A percentile compares a stretch with the other conserved stretches of the same genome.
Conservation (phyloP, 768 basidiomycete species). For the Crucibulum laeve region DNA sequence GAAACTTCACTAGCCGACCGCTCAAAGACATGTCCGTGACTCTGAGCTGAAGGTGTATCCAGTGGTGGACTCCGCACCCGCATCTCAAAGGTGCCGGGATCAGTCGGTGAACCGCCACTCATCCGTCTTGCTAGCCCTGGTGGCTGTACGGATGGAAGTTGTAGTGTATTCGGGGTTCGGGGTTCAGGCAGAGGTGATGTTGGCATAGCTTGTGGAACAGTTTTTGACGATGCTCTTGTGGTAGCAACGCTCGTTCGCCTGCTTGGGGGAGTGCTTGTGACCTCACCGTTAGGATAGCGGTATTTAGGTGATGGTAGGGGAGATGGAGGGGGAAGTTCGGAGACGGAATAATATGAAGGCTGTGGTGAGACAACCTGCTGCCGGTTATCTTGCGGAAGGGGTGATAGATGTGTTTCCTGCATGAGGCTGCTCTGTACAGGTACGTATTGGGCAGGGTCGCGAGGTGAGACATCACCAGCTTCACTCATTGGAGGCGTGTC, state of each 20-base stretch:
- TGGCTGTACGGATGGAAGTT: background rate
- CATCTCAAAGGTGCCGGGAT: conserved; percentile 33
- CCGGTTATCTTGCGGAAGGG: conserved; percentile 14
- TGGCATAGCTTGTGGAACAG: conserved; percentile 18
- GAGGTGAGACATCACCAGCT: conserved; percentile 19
- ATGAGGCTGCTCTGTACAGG: conserved; percentile 8
- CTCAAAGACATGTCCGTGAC: conserved; percentile 14
- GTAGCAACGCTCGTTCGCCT: conserved; percentile 32
- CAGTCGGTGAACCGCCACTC: conserved; percentile 6
- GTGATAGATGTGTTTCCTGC: conserved; percentile 20
- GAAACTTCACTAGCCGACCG: conserved; percentile 33
- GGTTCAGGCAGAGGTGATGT: conserved; percentile 19
- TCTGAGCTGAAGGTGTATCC: background rate
- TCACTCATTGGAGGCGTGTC: conserved; percentile 39
- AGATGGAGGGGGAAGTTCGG: conserved; percentile 59
- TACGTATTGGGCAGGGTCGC: conserved; percentile 4
- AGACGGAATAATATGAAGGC: conserved; percentile 67
- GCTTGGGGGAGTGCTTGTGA: conserved; percentile 38
- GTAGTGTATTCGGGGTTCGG: conserved; percentile 6
- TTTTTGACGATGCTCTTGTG: conserved; percentile 12
- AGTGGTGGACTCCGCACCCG: conserved; percentile 24
- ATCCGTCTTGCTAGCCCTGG: conserved; percentile 6
- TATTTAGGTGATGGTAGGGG: conserved; percentile 52
- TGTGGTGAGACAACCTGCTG: conserved; percentile 30
- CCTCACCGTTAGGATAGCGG: conserved; percentile 39